phyloP scores from a whole-genome alignment of 768 basidiomycete genomes.

The Boletus subcaerulescens region DNA sequence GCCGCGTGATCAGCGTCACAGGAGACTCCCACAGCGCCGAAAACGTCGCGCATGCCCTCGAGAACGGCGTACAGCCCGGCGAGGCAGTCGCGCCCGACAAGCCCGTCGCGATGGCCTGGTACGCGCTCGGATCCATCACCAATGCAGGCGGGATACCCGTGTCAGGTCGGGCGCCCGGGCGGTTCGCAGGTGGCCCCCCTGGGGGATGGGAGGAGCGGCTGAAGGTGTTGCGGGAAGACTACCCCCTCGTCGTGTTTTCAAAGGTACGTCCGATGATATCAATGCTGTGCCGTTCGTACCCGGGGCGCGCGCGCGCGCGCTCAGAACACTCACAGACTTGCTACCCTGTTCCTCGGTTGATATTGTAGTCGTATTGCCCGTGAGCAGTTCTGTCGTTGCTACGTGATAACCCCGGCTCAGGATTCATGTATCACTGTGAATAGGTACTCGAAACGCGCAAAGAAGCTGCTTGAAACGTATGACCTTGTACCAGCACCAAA shows the following conservation, averaged over 20 bases:
- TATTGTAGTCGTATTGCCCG: constrained; percentile 64
- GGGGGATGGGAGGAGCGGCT: constrained; percentile 33
- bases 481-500: constrained; percentile 61
- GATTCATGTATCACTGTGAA: background rate
- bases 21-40: constrained; percentile 16
- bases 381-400: constrained; percentile 37
- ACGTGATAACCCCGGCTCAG: background rate
- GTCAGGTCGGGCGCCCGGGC: constrained; percentile 15
- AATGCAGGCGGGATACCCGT: background rate
- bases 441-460: constrained; percentile 33
- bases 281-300: background rate
- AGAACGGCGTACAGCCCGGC: constrained; percentile 5
- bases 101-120: constrained; percentile 51
- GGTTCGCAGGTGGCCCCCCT: constrained; percentile 31
- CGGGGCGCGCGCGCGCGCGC: too few species aligned
- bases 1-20: constrained; percentile 5
- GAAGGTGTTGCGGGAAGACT: constrained; percentile 41
- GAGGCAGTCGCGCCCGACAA: constrained; percentile 45
- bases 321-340: too few species aligned
- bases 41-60: background rate
- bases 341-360: too few species aligned
- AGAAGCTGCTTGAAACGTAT: constrained; percentile 55
- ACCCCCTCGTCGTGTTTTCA: constrained; percentile 77
- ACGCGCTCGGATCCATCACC: constrained; percentile 42
- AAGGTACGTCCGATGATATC: constrained; percentile 49